Percentiles rank a stretch among this genome's conserved stretches.
phyloP scores from a whole-genome alignment of 2,329 filamentous ascomycete genomes.

The Dactylellina leptospora region DNA sequence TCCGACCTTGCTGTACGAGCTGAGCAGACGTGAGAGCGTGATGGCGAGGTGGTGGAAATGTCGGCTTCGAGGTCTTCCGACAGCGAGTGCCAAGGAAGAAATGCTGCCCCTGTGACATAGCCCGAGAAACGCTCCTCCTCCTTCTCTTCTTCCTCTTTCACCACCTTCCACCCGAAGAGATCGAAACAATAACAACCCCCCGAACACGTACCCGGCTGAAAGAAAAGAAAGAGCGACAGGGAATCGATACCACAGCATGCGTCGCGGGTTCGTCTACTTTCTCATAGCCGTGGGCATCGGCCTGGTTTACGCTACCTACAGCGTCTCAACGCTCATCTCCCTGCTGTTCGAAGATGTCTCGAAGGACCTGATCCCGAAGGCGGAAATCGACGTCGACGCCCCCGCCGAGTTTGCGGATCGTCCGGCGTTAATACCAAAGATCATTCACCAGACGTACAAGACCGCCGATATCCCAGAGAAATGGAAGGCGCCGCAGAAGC shows the following conservation, averaged over 20 bases:
- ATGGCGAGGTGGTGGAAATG: too few relatives aligned
- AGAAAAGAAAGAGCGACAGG: slow-evolving; percentile 2
- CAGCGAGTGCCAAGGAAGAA: too few relatives aligned
- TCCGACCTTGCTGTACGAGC: too few relatives aligned
- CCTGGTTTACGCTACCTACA: slow-evolving; percentile 71
- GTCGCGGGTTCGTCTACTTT: slow-evolving; percentile 65
- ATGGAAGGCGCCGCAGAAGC: slow-evolving; percentile 73
- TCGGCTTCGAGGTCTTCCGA: too few relatives aligned
- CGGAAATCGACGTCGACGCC: slow-evolving; percentile 73
- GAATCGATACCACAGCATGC: slow-evolving; percentile 46
- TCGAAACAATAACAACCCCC: slow-evolving; percentile 57
- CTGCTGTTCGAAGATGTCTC: slow-evolving; percentile 74
- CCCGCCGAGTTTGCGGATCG: slow-evolving; percentile 67
- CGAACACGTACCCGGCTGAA: too few relatives aligned
- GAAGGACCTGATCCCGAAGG: slow-evolving; percentile 72
- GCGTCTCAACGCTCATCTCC: slow-evolving; percentile 75
- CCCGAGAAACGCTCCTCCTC: slow-evolving; percentile 63
- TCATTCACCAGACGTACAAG: slow-evolving; percentile 80
- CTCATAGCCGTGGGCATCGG: slow-evolving; percentile 72
- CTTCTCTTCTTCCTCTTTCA: slow-evolving; percentile 82
- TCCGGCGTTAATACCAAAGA: slow-evolving; percentile 75
- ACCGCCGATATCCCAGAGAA: slow-evolving; percentile 74
- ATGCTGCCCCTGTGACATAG: slow-evolving; percentile 13
- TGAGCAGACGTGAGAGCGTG: too few relatives aligned
- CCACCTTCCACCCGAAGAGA: slow-evolving; percentile 77